phyloP scores from a whole-genome alignment of 2,329 filamentous ascomycete genomes.

The Fusarium globosum region DNA sequence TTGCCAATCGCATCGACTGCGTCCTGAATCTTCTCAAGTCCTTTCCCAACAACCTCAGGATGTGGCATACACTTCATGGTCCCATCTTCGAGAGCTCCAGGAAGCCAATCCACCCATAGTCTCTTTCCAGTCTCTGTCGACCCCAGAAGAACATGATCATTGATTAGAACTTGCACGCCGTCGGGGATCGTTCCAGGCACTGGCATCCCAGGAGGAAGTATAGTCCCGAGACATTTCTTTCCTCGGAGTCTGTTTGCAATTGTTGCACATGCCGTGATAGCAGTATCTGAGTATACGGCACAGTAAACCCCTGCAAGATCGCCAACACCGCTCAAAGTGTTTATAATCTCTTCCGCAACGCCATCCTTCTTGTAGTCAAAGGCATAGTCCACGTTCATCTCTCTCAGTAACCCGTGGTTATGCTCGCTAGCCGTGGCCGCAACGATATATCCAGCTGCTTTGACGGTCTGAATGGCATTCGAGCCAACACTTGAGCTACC shows the following conservation, averaged over 20 bases:
- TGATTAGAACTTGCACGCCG: neutral
- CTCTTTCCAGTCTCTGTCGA: neutral
- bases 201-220: neutral
- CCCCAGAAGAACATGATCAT: neutral
- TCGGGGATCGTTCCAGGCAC: neutral
- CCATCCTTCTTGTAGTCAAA: neutral
- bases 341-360: neutral
- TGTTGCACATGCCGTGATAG: neutral
- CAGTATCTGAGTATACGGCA: neutral
- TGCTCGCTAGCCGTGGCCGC: neutral
- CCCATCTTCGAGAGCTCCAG: neutral
- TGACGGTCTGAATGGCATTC: neutral
- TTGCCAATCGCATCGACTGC: neutral
- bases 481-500: neutral
- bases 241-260: neutral
- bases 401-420: neutral
- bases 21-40: neutral
- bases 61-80: neutral
- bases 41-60: neutral
- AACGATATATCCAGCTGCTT: neutral
- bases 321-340: rapidly evolving
- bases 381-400: neutral
- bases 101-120: neutral
- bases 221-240: neutral
- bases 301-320: neutral